A percentile compares a stretch with the other conserved stretches of the same genome.
Conservation (phyloP, 1,284 basidiomycete genomes). For the Irpex sp. region DNA sequence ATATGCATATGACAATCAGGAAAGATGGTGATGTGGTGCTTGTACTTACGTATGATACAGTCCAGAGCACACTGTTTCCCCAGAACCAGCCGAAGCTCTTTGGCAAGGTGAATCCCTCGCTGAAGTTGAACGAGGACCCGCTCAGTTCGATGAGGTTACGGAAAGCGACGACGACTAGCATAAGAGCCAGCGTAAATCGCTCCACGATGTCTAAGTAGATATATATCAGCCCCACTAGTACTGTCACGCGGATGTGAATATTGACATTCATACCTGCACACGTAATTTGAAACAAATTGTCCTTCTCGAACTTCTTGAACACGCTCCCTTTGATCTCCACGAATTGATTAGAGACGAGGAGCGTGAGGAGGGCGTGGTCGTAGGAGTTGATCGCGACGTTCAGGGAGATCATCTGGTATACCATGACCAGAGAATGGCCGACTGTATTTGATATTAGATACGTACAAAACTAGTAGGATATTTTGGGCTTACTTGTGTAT, state of each 20-base stretch:
- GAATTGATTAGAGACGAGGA: conserved; percentile 97
- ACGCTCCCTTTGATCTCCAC: conserved; percentile 99
- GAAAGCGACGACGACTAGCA: conserved; percentile 89
- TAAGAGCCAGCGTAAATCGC: conserved; percentile 88
- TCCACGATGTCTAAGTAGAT: conserved; percentile 84
- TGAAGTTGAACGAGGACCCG: conserved; percentile 80
- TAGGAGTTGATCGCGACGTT: conserved; percentile 99
- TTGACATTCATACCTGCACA: neutral
- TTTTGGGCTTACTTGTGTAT: conserved; percentile 79
- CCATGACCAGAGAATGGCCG: conserved; percentile 89
- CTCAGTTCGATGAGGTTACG: conserved; percentile 95
- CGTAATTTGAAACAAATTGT: conserved; percentile 99
- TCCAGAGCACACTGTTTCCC: conserved; percentile 77
- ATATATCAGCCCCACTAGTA: neutral
- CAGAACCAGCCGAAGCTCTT: conserved; percentile 83
- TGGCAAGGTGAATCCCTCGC: conserved; percentile 66
- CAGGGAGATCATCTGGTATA: conserved; percentile 93
- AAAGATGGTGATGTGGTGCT: too few species aligned
- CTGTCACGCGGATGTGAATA: neutral
- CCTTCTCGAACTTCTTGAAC: conserved; percentile 99
- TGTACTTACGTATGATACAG: conserved; percentile 90
- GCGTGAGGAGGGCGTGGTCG: conserved; percentile 91
- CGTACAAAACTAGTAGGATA: too few species aligned
- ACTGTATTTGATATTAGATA: conserved; percentile 41
- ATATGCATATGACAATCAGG: too few species aligned